Conservation (phyloP, 2,329 filamentous ascomycete genomes). For the Neopestalotiopsis sp. region DNA sequence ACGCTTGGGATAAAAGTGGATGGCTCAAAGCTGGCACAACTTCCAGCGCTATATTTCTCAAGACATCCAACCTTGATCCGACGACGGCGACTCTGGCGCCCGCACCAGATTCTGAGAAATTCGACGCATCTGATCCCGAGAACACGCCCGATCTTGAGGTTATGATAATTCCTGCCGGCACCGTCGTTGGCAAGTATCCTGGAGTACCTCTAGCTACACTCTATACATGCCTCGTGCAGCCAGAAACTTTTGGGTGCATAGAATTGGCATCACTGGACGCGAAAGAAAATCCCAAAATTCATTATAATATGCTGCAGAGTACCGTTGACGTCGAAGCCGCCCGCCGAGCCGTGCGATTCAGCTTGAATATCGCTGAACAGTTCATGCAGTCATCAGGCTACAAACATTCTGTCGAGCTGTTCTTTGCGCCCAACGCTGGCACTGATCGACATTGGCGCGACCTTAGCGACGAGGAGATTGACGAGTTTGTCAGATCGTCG, state of each 20-base stretch:
- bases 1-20: constrained; percentile 15
- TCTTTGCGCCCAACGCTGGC: constrained; percentile 26
- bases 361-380: constrained; percentile 35
- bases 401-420: constrained; percentile 28
- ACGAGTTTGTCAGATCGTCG: constrained; percentile 29
- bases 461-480: constrained; percentile 35
- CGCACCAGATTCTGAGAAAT: neutral
- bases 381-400: constrained; percentile 33
- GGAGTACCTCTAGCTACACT: constrained; percentile 29
- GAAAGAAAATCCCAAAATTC: constrained; percentile 34
- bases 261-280: constrained; percentile 42
- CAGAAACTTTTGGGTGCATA: constrained; percentile 35
- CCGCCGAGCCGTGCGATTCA: constrained; percentile 35
- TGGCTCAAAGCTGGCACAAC: constrained; percentile 19
- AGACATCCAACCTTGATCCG: constrained; percentile 16
- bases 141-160: constrained; percentile 39
- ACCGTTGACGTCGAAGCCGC: constrained; percentile 31
- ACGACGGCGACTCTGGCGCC: neutral
- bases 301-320: constrained; percentile 37
- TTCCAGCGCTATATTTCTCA: constrained; percentile 16
- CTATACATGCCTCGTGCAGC: constrained; percentile 35
- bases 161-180: constrained; percentile 44
- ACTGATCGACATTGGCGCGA: constrained; percentile 28
- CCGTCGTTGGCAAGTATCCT: constrained; percentile 30
- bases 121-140: constrained; percentile 23